Base-by-base conservation (phyloP, 1,284 basidiomycete genomes). In the Puccinia brachypodii region DNA sequence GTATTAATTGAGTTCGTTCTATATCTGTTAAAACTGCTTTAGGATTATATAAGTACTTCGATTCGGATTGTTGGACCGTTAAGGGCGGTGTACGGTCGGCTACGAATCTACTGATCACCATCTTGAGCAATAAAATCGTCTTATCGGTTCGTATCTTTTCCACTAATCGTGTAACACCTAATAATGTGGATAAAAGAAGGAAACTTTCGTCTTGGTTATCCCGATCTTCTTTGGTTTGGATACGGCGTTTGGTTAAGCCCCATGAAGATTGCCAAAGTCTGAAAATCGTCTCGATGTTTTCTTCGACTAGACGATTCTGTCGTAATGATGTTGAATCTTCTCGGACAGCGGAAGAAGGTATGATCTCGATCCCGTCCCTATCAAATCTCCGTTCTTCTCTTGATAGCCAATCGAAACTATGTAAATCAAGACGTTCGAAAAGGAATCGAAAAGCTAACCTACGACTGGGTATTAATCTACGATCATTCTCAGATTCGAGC, bases 371-470 rank as follows among this genome's bases (percentile, higher is more conserved):
- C 3, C 71, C 79, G n/a, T 73, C 58, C 28, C 69, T 36, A 50
- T 74, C 79, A 60, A 81, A 74, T 40, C 53, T 14, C 16, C 69
- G 69, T 60, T 64, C 44, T 16, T 69, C 47, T 25, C 58, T 36
- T 16, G 40, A 62, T 11, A 81, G 16, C 79, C 79, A 81, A 58
- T 74, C 79, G 56, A 81, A 81, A 11, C 0, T n/a, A 22, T 80
- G 77, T 3, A 71, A 19, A 28, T 74, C 53, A 1, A n/a, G 56
- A 44, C 62, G 56, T 72, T 81, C 79, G 33, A 81, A 40, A 3
- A 81, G 47, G 36, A 81, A 14, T 36, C 60, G 58, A 56, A 81
- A 81, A 9, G 79, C 79, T 42, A 38, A 36, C 3, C 42, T 36
- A 9, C 79, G 66, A 42, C 77, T 80, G 2, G 77, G 68, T 7